Conservation (phyloP, 2,329 filamentous ascomycete genomes). For the Didymella arachidicola region DNA sequence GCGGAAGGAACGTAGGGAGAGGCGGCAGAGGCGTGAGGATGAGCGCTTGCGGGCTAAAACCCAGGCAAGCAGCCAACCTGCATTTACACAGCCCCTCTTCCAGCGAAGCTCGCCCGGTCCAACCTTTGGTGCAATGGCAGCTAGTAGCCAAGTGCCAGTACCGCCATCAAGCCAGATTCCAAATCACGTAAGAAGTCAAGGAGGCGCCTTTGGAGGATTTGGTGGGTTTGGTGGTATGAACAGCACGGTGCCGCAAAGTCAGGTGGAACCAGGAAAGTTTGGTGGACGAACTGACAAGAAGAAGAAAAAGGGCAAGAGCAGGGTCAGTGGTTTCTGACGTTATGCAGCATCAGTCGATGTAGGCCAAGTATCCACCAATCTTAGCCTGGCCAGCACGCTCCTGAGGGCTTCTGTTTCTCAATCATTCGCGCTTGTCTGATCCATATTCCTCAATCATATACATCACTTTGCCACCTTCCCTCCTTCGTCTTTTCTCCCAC, state of each 20-base stretch:
- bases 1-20: slow-evolving; percentile 52
- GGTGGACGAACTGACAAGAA: slow-evolving; percentile 45
- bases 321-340: slow-evolving; percentile 43
- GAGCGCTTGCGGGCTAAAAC: slow-evolving; percentile 33
- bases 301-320: slow-evolving; percentile 46
- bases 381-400: background rate
- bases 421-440: background rate
- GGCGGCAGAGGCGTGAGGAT: slow-evolving; percentile 52
- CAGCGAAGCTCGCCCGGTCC: slow-evolving; percentile 43
- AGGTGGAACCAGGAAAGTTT: slow-evolving; percentile 47
- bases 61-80: slow-evolving; percentile 32
- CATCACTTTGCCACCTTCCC: background rate
- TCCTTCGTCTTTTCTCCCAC: background rate
- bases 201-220: slow-evolving; percentile 13
- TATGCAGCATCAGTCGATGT: background rate
- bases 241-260: slow-evolving; percentile 33
- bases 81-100: slow-evolving; percentile 26
- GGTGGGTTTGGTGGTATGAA: slow-evolving; percentile 18
- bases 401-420: background rate
- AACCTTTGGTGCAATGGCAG: slow-evolving; percentile 24
- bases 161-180: slow-evolving; percentile 26
- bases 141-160: slow-evolving; percentile 37
- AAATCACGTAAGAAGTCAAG: slow-evolving; percentile 17
- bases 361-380: background rate
- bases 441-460: background rate